A percentile compares a stretch with the other conserved stretches of the same genome.
Evolutionary conservation across 805 yeast species (phyloP).

Genomic region (Peterozyma xylosa): DNA sequence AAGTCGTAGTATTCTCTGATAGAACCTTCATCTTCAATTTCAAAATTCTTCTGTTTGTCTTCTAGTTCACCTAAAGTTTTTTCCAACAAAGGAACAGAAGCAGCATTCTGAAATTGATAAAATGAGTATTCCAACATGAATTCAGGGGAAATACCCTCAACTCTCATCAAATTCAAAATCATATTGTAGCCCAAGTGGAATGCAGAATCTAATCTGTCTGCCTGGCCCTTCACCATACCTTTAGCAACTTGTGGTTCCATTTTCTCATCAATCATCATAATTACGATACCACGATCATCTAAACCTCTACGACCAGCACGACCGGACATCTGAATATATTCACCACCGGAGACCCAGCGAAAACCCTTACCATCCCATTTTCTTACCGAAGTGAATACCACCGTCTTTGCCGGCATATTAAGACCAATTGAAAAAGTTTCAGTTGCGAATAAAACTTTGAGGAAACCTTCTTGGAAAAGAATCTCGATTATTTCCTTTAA

Average conservation of each 20-base stretch:
- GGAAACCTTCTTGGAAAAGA: slow-evolving; percentile 91
- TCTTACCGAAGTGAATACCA: slow-evolving; percentile 93
- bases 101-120: slow-evolving; percentile 89
- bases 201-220: slow-evolving; percentile 95
- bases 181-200: slow-evolving; percentile 96
- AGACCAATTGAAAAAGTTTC: slow-evolving; percentile 98
- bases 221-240: slow-evolving; percentile 99
- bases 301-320: slow-evolving; percentile 99
- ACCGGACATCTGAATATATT: slow-evolving; percentile 98
- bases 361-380: slow-evolving; percentile 98
- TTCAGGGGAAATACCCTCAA: slow-evolving; percentile 97
- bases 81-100: slow-evolving; percentile 83
- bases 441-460: slow-evolving; percentile 93
- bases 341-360: slow-evolving; percentile 99
- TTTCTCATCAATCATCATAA: slow-evolving; percentile 98
- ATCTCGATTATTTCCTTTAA: slow-evolving; percentile 93
- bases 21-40: slow-evolving; percentile 65
- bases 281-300: slow-evolving; percentile 98
- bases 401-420: slow-evolving; percentile 99
- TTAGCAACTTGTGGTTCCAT: slow-evolving; percentile 99
- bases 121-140: slow-evolving; percentile 93
- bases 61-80: slow-evolving; percentile 50
- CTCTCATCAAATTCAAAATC: slow-evolving; percentile 93
- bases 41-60: slow-evolving; percentile 36
- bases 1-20: slow-evolving; percentile 81